Evolutionary conservation across 805 yeast species (phyloP), one percentile per base, ranked within the genome.

Genomic region (Starmerella gropengiesseri): DNA sequence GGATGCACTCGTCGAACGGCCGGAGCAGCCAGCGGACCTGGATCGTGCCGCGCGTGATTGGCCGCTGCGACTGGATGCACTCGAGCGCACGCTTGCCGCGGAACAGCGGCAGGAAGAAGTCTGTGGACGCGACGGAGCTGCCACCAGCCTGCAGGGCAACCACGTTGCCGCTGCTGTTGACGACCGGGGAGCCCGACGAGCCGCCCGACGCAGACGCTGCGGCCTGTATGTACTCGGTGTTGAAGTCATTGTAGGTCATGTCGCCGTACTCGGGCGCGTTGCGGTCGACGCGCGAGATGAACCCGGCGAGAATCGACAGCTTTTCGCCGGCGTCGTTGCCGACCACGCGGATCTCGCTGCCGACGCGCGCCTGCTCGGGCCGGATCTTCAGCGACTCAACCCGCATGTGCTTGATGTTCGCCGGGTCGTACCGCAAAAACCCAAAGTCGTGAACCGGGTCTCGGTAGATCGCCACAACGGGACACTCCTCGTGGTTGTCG

Each of bases 291-390:
- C 95, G 74, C 41, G 72, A 65, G 28, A 80, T 81, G 60, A 86
- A 84, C 26, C 96, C 96, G 1, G 94, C 74, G 53, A 86, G 66
- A 54, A 87, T 87, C 38, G 93, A 79, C 35, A 87, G 67, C 61
- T 87, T 86, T 60, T 87, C 96, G 57, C 95, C 96, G 12, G 94
- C 93, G 65, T 87, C 96, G 62, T 87, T 87, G 68, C 96, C 96
- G 29, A 87, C 87, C 22, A 87, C 95, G 55, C 95, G 73, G 56
- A 87, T 86, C 59, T 87, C 96, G 30, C 84, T 75, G 28, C 96
- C 96, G n/a, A 87, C 87, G 54, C 74, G 72, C 22, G 95, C 95
- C 46, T 80, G 67, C 14, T 83, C 89, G 0, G 96, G 96, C 50
- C 73, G 70, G 41, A 87, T 65, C 31, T 71, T 71, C 37, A 87